These are phyloP conservation scores for Tulasnella sp. DNA, from an alignment of 768 basidiomycete species.

Conservation along the genomic window DNA sequence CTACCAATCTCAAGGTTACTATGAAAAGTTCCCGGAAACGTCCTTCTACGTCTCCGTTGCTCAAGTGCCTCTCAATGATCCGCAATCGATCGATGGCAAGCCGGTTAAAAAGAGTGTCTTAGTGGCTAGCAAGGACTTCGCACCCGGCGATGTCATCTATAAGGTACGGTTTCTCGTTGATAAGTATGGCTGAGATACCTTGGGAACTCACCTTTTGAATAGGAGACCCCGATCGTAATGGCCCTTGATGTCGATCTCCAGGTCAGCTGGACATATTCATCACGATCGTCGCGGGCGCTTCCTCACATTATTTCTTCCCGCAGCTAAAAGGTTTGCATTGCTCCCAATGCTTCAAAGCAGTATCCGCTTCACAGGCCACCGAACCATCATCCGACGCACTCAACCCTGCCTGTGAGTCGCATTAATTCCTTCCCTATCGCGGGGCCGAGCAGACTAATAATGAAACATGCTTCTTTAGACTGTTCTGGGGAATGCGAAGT, in stretches of 20 bases:
- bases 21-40: constrained; percentile 63
- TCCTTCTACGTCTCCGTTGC: constrained; percentile 56
- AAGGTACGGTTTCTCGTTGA: constrained; percentile 35
- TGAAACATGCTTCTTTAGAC: no score
- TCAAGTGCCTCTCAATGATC: constrained; percentile 14
- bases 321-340: constrained; percentile 58
- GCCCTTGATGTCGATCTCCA: constrained; percentile 57
- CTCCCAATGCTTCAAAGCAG: constrained; percentile 55
- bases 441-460: no score
- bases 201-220: not conserved
- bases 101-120: constrained; percentile 35
- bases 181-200: not conserved
- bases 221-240: constrained; percentile 68
- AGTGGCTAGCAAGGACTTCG: constrained; percentile 54
- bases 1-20: constrained; percentile 42
- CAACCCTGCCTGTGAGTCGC: no score
- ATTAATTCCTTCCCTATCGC: no score
- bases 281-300: not conserved
- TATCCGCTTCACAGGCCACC: constrained; percentile 39
- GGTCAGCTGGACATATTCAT: not conserved
- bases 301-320: not conserved
- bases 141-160: constrained; percentile 65
- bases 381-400: constrained; percentile 41
- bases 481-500: constrained; percentile 61
- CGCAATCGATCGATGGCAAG: not conserved